Conservation (phyloP, 768 basidiomycete species). For the Boletus fagicola region DNA sequence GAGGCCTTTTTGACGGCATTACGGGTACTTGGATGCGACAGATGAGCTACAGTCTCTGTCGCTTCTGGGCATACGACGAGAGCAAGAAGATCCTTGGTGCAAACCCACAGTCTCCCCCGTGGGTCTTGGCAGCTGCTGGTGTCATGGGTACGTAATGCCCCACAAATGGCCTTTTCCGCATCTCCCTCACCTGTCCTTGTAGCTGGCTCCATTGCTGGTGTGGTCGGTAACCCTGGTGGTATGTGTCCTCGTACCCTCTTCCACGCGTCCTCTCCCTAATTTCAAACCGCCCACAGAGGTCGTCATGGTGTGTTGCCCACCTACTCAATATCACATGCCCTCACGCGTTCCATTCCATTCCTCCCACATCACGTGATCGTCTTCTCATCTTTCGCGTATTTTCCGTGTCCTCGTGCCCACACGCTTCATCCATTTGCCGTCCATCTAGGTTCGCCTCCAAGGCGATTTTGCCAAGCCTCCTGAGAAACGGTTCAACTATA, state of each 20-base stretch:
- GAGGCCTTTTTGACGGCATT: constrained; percentile 82
- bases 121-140: constrained; percentile 78
- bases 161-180: neutral
- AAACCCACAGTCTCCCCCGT: constrained; percentile 63
- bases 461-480: constrained; percentile 88
- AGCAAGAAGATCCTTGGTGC: constrained; percentile 82
- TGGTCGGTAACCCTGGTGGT: constrained; percentile 90
- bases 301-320: constrained; percentile 51
- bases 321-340: constrained; percentile 16
- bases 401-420: neutral
- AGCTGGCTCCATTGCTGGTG: constrained; percentile 85
- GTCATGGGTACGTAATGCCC: constrained; percentile 67
- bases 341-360: constrained; percentile 1
- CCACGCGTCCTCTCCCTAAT: neutral
- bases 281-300: constrained; percentile 47
- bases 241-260: constrained; percentile 27
- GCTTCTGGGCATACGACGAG: constrained; percentile 94
- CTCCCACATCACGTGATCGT: constrained; percentile 18
- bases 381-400: neutral
- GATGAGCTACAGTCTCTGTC: constrained; percentile 88
- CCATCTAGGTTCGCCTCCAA: constrained; percentile 67
- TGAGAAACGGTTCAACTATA: constrained; percentile 88
- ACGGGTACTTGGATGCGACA: constrained; percentile 87
- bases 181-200: neutral
- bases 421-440: neutral